Conservation (phyloP, 768 basidiomycete genomes). For the Exsudoporus frostii region DNA sequence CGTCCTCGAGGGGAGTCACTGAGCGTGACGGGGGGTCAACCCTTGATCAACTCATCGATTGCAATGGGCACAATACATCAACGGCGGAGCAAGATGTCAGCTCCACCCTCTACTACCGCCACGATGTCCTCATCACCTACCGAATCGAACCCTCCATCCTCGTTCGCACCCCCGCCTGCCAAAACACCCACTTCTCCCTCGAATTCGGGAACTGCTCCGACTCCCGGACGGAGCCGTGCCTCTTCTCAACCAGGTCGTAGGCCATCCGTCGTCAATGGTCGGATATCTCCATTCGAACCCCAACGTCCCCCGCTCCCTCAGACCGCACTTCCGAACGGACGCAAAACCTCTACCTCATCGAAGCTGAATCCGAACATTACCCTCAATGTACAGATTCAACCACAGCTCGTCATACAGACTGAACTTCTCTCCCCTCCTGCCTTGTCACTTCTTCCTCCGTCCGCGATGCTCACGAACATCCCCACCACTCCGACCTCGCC, state of each 20-base stretch:
- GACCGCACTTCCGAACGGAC: conserved; percentile 39
- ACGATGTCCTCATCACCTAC: conserved; percentile 32
- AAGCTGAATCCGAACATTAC: conserved; percentile 49
- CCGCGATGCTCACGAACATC: conserved; percentile 51
- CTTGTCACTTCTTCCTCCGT: conserved; percentile 41
- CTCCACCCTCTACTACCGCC: conserved; percentile 43
- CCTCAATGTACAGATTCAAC: conserved; percentile 44
- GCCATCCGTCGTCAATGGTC: conserved; percentile 53
- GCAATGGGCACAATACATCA: conserved; percentile 65
- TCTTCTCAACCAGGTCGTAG: conserved; percentile 76
- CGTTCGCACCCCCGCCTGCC: conserved; percentile 31
- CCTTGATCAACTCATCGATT: conserved; percentile 57
- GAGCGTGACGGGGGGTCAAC: conserved; percentile 29
- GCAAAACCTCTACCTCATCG: conserved; percentile 63
- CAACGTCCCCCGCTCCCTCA: conserved; percentile 53
- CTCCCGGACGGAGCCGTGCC: conserved; percentile 55
- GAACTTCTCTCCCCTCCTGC: conserved; percentile 44
- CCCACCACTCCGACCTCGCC: conserved; percentile 78
- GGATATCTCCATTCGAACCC: conserved; percentile 48
- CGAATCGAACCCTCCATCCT: conserved; percentile 37
- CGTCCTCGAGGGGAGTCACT: conserved; percentile 59
- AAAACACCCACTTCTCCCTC: conserved; percentile 39
- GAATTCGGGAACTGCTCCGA: conserved; percentile 34
- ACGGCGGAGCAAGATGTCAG: conserved; percentile 63
- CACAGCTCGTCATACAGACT: conserved; percentile 49